Evolutionary conservation across 176 grass and related monocot species (phyloP), one percentile per base, ranked within the genome.

Genomic region (Eleusine coracana): DNA sequence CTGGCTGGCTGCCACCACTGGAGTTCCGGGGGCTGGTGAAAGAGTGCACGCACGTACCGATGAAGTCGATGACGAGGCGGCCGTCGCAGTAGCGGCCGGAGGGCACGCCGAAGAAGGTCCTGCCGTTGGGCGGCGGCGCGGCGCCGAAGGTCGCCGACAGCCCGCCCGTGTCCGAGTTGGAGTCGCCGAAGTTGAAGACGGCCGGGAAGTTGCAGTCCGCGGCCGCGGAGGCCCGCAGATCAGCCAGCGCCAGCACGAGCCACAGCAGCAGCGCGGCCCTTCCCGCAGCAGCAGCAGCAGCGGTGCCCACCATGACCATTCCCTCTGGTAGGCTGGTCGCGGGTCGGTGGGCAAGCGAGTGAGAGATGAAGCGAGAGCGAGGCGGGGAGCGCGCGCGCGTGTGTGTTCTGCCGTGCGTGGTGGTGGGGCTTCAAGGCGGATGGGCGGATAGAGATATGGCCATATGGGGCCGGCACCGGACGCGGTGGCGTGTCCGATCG

Each of bases 141-240:
- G 90, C 82, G 46, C 92, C 92, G 79, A 98, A 98, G 27, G 87
- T 68, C 7, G 96, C 89, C 21, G 96, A 98, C 49, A 98, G 82
- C n/a, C 88, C 95, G 34, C 95, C 95, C 20, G 95, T 97, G 90
- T 97, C 95, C 16, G 92, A 97, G 86, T 97, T 97, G 88, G 95
- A 97, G 82, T 97, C 95, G 4, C 95, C 95, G 56, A 97, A 97
- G 81, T 97, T 97, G 92, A 97, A 97, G 61, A 97, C 46, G 25
- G 96, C 92, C 58, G 92, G 96, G 88, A 98, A 95, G 76, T 84
- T 40, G 76, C 96, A 98, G 71, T 82, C 83, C 55, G 31, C 80
- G 59, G 73, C 77, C 5, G 54, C 52, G 44, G 44, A 46, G 10
- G 23, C 25, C 80, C 1, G 18, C 83, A 17, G 75, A 46, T 69